Evolutionary conservation across 148 eudicot genomes (phyloP), one percentile per base, ranked within the genome.

Genomic region (Talinum fruticosum): DNA sequence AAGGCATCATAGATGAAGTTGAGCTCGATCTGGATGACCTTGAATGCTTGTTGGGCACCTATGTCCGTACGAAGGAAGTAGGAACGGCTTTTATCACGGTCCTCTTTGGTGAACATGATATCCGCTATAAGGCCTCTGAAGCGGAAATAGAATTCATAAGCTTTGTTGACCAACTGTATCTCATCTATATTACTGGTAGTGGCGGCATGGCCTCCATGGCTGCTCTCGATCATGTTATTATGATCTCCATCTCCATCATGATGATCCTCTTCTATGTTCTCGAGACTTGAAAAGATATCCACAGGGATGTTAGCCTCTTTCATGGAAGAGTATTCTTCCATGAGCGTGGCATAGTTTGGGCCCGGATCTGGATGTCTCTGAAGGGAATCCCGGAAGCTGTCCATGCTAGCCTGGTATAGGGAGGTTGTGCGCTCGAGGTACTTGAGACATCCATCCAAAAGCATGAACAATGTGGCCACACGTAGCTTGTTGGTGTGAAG

Each of bases 1-100:
- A 87, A 81, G 1, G 66, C 69, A 4, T 80, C 89, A 66, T 85
- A 85, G 4, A 85, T 37, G n/a, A 87, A 35, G 16, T 83, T 85
- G 18, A 84, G 84, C 75, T 87, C 87, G 16, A 80, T 79, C 75
- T 80, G 73, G 0, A 83, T 44, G 4, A 81, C 75, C 64, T 24
- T 44, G 47, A 80, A 73, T 3, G 82, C 87, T 24, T 80, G 66
- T 18, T 1, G 1, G 15, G 29, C 49, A 0, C 15, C 8, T 45
- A 38, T 16, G 38, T 33, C 44, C 16, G 30, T 33, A 4, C 1
- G 0, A 0, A 75, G 77, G 62, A 85, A 85, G 61, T 59, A 45
- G 0, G 29, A 15, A 12, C 78, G 75, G 61, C 84, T 82, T 8
- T 35, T n/a, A 10, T 51, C 32, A 0, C 75, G 70, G 4, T 80